Percentiles rank a stretch among this genome's conserved stretches.
Evolutionary conservation across 495 filamentous ascomycete species (phyloP).

Genomic region (Alectoria sarmentosa): DNA sequence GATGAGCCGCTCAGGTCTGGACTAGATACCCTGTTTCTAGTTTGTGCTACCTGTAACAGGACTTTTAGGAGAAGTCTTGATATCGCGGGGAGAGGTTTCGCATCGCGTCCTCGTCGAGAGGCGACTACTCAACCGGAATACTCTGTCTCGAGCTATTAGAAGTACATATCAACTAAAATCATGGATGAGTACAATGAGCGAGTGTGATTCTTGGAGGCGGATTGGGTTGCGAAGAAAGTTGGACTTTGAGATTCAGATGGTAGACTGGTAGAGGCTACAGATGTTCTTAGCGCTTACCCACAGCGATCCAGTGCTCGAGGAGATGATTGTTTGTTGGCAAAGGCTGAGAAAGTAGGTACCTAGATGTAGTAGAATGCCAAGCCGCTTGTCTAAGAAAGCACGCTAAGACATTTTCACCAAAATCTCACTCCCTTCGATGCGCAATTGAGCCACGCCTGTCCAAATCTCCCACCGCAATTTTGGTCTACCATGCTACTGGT

Average conservation of each 20-base stretch:
- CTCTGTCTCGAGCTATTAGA: background rate
- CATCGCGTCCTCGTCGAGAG: background rate
- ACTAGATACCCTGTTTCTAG: background rate
- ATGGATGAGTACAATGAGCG: background rate
- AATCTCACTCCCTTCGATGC: no score
- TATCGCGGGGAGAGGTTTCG: background rate
- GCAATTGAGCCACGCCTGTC: background rate
- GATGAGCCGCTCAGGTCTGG: background rate
- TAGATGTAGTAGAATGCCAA: background rate
- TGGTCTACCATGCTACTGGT: background rate
- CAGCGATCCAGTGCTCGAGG: background rate
- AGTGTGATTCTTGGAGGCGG: background rate
- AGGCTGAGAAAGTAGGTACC: background rate
- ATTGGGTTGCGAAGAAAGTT: background rate
- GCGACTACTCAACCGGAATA: background rate
- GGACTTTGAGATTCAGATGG: background rate
- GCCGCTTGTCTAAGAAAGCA: background rate
- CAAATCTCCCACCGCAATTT: background rate
- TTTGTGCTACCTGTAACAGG: conserved; percentile 1
- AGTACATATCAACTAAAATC: background rate
- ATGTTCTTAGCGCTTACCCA: background rate
- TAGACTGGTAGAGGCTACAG: background rate
- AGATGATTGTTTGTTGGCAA: background rate
- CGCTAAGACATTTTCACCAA: background rate
- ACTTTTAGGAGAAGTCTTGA: background rate